Evolutionary conservation across 2,329 filamentous ascomycete species (phyloP), one percentile per base, ranked within the genome.

Genomic region (Phialophora expanda): DNA sequence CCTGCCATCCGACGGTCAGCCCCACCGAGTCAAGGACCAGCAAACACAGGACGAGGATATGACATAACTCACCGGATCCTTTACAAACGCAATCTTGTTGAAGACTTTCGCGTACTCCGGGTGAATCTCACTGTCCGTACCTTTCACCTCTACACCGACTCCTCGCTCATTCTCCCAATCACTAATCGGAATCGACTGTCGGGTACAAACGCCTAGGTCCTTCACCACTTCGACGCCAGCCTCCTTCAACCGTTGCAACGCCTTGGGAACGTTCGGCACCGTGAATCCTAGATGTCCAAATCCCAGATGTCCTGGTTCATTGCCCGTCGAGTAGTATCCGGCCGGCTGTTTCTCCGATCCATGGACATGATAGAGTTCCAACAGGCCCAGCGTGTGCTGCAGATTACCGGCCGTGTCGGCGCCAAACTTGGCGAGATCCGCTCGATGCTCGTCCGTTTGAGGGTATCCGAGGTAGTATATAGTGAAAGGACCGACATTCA

Each of bases 401-500:
- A 79, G 65, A 0, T 65, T 69, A 4, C 73, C 63, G 2, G 73
- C 72, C 2, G 75, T 75, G 7, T 72, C 68, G 50, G 67, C 63
- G 11, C 76, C 74, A 74, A 76, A 78, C 4, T 67, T 51, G 6
- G 64, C 48, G 6, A 76, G 68, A 44, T 77, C 72, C 1, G 71
- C 72, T 34, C 68, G 69, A 53, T 75, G 62, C n/a, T 70, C 71
- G 12, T 70, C 62, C 14, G 74, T 73, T 12, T 74, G 73, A 3
- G 77, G 77, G 50, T 78, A 76, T 6, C 76, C 77, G 5, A 79
- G 75, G 62, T 78, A 79, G 68, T 79, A 79, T 60, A 79, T 75
- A 7, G 77, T 79, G 68, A 77, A 78, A 7, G 76, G 77, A 7
- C 78, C 76, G 38, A 75, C 72, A 58, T 79, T 78, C 73, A 78